A percentile compares a stretch with the other conserved stretches of the same genome.
Conservation (phyloP, 768 basidiomycete genomes). For the Lactarius psammicola region DNA sequence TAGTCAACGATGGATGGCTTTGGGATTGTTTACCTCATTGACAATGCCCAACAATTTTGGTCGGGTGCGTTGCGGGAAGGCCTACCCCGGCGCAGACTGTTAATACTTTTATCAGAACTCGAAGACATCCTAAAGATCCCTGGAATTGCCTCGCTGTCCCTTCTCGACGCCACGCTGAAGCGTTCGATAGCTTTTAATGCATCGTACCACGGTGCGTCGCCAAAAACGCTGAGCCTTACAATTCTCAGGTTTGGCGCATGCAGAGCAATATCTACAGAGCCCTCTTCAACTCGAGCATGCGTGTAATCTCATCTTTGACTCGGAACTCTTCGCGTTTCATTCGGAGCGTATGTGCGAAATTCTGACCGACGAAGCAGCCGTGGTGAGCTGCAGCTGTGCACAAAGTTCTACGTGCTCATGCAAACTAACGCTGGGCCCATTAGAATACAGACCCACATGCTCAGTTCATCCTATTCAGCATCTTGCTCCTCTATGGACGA, state of each 20-base stretch:
- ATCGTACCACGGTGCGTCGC: slow-evolving; percentile 75
- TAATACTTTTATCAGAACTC: slow-evolving; percentile 56
- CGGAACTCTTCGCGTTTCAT: slow-evolving; percentile 87
- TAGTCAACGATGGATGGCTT: slow-evolving; percentile 54
- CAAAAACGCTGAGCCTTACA: not conserved
- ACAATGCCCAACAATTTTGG: slow-evolving; percentile 88
- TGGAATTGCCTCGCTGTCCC: slow-evolving; percentile 60
- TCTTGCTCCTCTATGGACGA: slow-evolving; percentile 75
- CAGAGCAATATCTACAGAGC: slow-evolving; percentile 84
- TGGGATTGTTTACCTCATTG: slow-evolving; percentile 80
- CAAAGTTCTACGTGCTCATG: not conserved
- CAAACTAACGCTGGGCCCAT: not conserved
- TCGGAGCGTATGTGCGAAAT: slow-evolving; percentile 89
- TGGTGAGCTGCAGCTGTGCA: slow-evolving; percentile 44
- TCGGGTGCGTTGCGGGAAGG: slow-evolving; percentile 54
- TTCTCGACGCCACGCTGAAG: slow-evolving; percentile 75
- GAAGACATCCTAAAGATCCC: slow-evolving; percentile 77
- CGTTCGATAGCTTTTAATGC: slow-evolving; percentile 78
- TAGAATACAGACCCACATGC: slow-evolving; percentile 85
- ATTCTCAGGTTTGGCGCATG: slow-evolving; percentile 2
- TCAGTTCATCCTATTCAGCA: slow-evolving; percentile 73
- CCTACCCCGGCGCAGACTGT: slow-evolving; percentile 14
- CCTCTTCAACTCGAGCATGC: slow-evolving; percentile 85
- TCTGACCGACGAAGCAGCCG: slow-evolving; percentile 63
- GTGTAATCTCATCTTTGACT: slow-evolving; percentile 69